Base-by-base conservation (phyloP, 257 asterid genomes). In the Capsicum rhomboideum region DNA sequence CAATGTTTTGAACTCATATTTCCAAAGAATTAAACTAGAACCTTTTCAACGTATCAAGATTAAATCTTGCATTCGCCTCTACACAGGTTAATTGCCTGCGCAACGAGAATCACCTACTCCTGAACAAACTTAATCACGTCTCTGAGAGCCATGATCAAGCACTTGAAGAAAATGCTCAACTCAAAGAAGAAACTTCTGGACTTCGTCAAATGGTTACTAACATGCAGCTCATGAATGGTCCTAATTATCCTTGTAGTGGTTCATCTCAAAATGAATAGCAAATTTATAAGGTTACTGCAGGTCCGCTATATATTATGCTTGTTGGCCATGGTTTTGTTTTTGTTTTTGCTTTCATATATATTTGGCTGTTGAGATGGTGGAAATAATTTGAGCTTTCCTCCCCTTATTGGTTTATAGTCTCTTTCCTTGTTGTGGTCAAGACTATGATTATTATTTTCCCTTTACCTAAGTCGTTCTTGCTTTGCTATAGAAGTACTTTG, bases 91-190 rank as follows among this genome's bases (percentile, higher is more conserved):
- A 91, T 7, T 91, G 93, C 91, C 93, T 95, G n/a, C 86, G 95
- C 2, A 93, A 92, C n/a, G 99, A 95, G 95, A 95, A 95, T 50
- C 97, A 90, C 78, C 94, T 90, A 52, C 84, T 84, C 23, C 63
- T 84, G 4, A 64, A 67, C 29, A 79, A 84, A 79, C 81, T 84
- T 28, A 84, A 84, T 67, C 26, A 79, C 10, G 34, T 67, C 14
- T 84, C 74, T 9, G 72, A 79, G 42, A 21, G 21, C 46, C 84
- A 79, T 53, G 87, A 84, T 18, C 74, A 66, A 23, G 72, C 49
- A 17, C 49, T 79, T 67, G 77, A 84, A 79, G 87, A 79, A 75
- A 84, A 79, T 79, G 84, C 74, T 37, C 74, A 84, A 79, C 84
- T 84, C 80, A 84, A 84, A 79, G 67, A 83, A 83, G 83, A 83